These are phyloP conservation scores for Zarea fungicola DNA, from an alignment of 2,329 filamentous ascomycete species.

Conservation along the genomic window DNA sequence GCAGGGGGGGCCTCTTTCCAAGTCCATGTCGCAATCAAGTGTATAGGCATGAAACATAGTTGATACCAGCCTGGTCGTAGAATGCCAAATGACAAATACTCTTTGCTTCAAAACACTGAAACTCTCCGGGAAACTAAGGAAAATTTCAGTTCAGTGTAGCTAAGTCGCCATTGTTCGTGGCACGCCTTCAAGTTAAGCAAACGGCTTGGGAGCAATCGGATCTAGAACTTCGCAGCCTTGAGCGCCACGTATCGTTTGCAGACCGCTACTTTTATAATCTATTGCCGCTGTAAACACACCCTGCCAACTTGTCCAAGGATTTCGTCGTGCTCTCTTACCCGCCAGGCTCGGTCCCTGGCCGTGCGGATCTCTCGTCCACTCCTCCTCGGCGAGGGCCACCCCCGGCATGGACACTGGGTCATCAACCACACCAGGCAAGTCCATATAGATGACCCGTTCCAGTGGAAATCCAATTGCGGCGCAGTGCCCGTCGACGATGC, in stretches of 20 bases:
- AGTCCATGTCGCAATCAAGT: no score
- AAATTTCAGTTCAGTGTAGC: no score
- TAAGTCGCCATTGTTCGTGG: no score
- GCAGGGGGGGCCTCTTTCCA: no score
- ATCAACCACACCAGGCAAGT: slow-evolving; percentile 25
- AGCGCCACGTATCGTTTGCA: slow-evolving; percentile 29
- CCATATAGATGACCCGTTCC: slow-evolving; percentile 46
- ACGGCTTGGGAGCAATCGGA: slow-evolving; percentile 34
- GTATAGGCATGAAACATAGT: no score
- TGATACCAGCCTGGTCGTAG: no score
- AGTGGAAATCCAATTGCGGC: slow-evolving; percentile 52
- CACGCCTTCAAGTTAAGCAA: slow-evolving; percentile 22
- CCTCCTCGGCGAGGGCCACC: slow-evolving; percentile 35
- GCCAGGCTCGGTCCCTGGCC: slow-evolving; percentile 40
- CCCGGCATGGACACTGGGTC: slow-evolving; percentile 36
- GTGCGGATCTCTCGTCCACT: slow-evolving; percentile 50
- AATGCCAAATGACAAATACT: no score
- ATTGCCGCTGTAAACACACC: slow-evolving; percentile 36
- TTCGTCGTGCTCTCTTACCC: slow-evolving; percentile 44
- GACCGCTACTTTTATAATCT: slow-evolving; percentile 30
- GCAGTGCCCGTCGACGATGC: slow-evolving; percentile 61
- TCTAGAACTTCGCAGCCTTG: slow-evolving; percentile 37
- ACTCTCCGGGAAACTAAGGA: no score
- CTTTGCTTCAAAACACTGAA: no score
- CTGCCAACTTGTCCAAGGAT: slow-evolving; percentile 44